These are phyloP conservation scores for Talaromyces albobiverticillius DNA, from an alignment of 2,329 filamentous ascomycete genomes.

Conservation along the genomic window DNA sequence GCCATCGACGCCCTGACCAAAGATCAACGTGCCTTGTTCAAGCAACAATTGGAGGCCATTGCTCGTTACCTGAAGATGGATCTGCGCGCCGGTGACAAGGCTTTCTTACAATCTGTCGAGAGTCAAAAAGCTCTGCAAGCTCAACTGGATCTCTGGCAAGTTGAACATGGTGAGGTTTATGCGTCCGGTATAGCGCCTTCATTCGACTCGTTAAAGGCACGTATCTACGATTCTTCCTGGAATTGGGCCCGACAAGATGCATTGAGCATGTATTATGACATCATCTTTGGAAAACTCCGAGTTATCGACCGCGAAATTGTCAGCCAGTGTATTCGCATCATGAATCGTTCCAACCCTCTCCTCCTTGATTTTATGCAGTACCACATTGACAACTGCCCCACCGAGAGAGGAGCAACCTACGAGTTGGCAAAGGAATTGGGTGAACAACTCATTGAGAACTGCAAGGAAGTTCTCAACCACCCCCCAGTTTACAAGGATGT, in stretches of 20 bases:
- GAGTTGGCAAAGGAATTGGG: conserved; percentile 95
- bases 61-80: conserved; percentile 97
- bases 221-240: conserved; percentile 97
- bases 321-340: conserved; percentile 96
- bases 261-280: conserved; percentile 97
- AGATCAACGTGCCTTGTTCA: conserved; percentile 92
- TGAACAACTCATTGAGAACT: conserved; percentile 93
- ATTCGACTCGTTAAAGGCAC: conserved; percentile 89
- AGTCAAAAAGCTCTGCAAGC: conserved; percentile 84
- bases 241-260: conserved; percentile 99
- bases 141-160: conserved; percentile 90
- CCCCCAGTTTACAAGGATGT: conserved; percentile 96
- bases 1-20: conserved; percentile 96
- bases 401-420: conserved; percentile 95
- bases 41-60: conserved; percentile 94
- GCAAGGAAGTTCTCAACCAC: conserved; percentile 81
- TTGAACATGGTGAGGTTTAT: conserved; percentile 96
- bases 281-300: conserved; percentile 93
- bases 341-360: conserved; percentile 97
- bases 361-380: conserved; percentile 99
- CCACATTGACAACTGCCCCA: conserved; percentile 97
- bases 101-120: conserved; percentile 78
- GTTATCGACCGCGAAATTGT: conserved; percentile 96
- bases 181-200: conserved; percentile 90
- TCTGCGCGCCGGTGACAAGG: conserved; percentile 93